Conservation (phyloP, 2,329 filamentous ascomycete genomes). For the Alternaria brassicae region DNA sequence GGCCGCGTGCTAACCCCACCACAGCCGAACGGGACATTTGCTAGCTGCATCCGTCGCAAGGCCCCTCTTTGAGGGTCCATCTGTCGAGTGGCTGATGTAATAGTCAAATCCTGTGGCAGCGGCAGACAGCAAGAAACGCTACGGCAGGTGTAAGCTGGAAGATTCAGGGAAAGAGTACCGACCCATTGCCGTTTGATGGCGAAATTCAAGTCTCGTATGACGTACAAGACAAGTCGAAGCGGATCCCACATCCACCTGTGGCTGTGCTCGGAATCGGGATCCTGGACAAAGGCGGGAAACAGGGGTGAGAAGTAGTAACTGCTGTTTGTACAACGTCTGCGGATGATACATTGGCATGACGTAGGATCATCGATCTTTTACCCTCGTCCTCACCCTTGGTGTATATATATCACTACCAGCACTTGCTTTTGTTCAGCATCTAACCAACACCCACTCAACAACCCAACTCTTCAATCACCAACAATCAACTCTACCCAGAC, state of each 20-base stretch:
- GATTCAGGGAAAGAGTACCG: slow-evolving; percentile 10
- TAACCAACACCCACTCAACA: slow-evolving; percentile 7
- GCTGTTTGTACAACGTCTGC: slow-evolving; percentile 27
- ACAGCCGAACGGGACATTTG: slow-evolving; percentile 10
- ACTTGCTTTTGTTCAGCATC: slow-evolving; percentile 15
- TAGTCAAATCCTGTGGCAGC: slow-evolving; percentile 27
- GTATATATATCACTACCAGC: slow-evolving; percentile 26
- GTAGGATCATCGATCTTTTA: slow-evolving; percentile 24
- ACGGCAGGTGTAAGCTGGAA: slow-evolving; percentile 11
- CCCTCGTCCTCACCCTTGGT: slow-evolving; percentile 11
- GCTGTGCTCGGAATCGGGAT: slow-evolving; percentile 19
- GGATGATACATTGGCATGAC: slow-evolving; percentile 29
- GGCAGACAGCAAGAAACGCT: slow-evolving; percentile 10
- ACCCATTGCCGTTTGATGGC: slow-evolving; percentile 3
- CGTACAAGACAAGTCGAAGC: slow-evolving; percentile 11
- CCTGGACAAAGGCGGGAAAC: slow-evolving; percentile 17
- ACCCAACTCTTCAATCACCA: not conserved
- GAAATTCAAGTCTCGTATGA: slow-evolving; percentile 16
- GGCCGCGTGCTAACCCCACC: slow-evolving; percentile 25
- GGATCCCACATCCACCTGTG: slow-evolving; percentile 17
- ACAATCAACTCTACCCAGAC: not conserved
- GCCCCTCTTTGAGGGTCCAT: slow-evolving; percentile 8
- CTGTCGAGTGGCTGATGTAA: slow-evolving; percentile 17
- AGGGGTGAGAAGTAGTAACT: slow-evolving; percentile 19
- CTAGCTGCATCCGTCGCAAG: slow-evolving; percentile 16